Conservation (phyloP, 78 protist species). For the Fonticula alba region DNA sequence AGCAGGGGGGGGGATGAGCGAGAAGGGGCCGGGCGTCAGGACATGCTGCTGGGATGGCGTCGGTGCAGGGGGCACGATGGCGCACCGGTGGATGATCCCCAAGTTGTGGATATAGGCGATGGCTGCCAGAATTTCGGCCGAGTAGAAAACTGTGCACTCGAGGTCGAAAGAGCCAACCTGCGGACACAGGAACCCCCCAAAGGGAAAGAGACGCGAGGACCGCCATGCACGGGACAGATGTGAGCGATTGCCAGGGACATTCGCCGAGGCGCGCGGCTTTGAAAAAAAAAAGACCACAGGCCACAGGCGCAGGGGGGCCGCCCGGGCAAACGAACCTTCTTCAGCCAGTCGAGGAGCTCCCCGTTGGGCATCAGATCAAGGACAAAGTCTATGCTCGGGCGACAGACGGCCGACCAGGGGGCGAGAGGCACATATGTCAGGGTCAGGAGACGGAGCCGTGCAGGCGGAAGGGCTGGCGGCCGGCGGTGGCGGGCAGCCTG, state of each 20-base stretch:
- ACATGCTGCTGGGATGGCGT: neutral
- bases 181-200: neutral
- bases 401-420: too few species aligned
- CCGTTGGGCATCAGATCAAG: slow-evolving; percentile 18
- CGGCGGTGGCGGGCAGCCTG: too few species aligned
- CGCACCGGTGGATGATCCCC: slow-evolving; percentile 14
- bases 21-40: neutral
- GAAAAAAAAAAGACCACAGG: too few species aligned
- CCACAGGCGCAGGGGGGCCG: neutral
- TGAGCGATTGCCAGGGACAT: neutral
- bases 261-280: neutral
- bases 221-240: neutral
- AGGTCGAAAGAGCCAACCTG: slow-evolving; percentile 22
- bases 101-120: neutral
- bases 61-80: neutral
- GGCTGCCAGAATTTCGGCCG: slow-evolving; percentile 27
- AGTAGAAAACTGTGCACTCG: slow-evolving; percentile 7
- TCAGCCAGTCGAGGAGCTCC: slow-evolving; percentile 18
- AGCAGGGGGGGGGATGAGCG: neutral
- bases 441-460: neutral
- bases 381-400: slow-evolving; percentile 22
- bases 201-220: neutral
- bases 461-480: neutral
- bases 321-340: neutral
- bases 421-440: neutral